Conservation (phyloP, 192 early-diverging fungal genomes). For the Anaeromyces robustus region DNA sequence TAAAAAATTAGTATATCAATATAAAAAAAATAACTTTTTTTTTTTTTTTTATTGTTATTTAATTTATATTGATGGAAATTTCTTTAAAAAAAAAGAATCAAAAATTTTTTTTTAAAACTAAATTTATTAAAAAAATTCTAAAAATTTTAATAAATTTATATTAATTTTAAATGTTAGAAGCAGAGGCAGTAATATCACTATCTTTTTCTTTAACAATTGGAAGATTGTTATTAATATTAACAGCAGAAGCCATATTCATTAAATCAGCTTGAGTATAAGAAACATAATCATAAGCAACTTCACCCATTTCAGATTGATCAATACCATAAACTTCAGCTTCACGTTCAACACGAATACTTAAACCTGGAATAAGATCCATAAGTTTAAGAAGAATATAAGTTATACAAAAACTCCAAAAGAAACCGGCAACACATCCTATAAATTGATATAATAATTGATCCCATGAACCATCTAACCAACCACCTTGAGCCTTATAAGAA, state of each 20-base stretch:
- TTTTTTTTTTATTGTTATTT: too few species aligned
- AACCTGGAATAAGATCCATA: constrained; percentile 11
- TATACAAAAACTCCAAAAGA: constrained; percentile 41
- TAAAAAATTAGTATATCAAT: too few species aligned
- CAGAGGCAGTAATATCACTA: constrained; percentile 37
- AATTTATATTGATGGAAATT: too few species aligned
- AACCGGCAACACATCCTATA: constrained; percentile 38
- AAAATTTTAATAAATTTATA: too few species aligned
- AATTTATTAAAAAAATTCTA: too few species aligned
- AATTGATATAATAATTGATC: constrained; percentile 55
- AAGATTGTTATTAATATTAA: too few species aligned
- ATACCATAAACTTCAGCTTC: constrained; percentile 20
- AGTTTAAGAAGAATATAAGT: constrained; percentile 16
- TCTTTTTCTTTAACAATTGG: constrained; percentile 38
- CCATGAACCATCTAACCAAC: constrained; percentile 53
- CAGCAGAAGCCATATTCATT: too few species aligned
- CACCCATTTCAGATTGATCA: constrained; percentile 4
- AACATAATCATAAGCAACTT: constrained; percentile 7
- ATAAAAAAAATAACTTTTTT: too few species aligned
- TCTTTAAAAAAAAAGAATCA: too few species aligned
- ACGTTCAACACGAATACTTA: constrained; percentile 29
- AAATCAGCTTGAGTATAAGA: neutral
- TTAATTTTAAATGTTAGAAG: too few species aligned
- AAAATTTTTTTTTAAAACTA: too few species aligned
- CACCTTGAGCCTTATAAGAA: constrained; percentile 7